Evolutionary conservation across 2,329 filamentous ascomycete species (phyloP).

Genomic region (Elsinoe necatrix): DNA sequence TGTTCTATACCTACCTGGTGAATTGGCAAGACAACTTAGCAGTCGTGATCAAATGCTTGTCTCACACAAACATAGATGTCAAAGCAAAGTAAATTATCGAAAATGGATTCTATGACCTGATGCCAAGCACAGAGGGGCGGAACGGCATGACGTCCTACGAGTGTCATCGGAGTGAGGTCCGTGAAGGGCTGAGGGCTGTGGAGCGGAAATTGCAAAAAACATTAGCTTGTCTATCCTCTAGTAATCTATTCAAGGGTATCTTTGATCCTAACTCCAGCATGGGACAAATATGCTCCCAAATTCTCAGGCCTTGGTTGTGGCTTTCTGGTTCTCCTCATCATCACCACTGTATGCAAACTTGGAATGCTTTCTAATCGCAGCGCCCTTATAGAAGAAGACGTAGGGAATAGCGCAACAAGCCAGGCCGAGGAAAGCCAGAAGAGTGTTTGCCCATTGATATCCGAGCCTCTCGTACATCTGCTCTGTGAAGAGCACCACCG

Average conservation of each 20-base stretch:
- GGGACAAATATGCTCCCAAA: too few relatives aligned
- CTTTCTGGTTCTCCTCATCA: constrained; percentile 35
- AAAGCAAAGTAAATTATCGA: background rate
- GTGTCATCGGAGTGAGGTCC: background rate
- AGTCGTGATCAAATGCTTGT: constrained; percentile 9
- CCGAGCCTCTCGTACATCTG: constrained; percentile 30
- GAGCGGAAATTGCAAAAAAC: background rate
- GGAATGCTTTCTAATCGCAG: constrained; percentile 57
- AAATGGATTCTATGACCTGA: constrained; percentile 10
- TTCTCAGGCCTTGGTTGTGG: too few relatives aligned
- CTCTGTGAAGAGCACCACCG: constrained; percentile 32
- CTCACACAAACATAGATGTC: background rate
- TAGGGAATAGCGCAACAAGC: constrained; percentile 77
- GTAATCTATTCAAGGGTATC: too few relatives aligned
- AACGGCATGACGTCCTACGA: background rate
- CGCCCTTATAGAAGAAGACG: constrained; percentile 71
- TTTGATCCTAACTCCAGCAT: too few relatives aligned
- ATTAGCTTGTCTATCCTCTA: background rate
- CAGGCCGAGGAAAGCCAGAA: constrained; percentile 55
- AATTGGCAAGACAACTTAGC: background rate
- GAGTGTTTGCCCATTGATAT: constrained; percentile 33
- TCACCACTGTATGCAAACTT: constrained; percentile 62
- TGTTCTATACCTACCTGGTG: background rate
- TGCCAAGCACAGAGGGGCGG: constrained; percentile 9
- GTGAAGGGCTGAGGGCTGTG: background rate